Conservation (phyloP, 2,329 filamentous ascomycete genomes). For the Penicillium paneum region DNA sequence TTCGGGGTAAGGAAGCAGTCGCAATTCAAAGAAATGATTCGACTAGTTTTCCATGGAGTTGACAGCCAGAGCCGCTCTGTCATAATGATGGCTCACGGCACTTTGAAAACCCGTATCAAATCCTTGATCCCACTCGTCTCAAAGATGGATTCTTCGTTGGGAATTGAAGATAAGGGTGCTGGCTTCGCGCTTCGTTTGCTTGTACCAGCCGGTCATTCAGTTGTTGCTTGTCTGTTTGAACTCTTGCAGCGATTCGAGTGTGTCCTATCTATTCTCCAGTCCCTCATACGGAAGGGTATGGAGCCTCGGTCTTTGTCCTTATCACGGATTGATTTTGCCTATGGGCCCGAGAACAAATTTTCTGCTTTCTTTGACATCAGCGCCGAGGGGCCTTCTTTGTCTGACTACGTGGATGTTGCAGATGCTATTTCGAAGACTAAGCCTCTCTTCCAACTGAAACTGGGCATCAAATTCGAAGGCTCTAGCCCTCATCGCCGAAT, state of each 20-base stretch:
- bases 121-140: slow-evolving; percentile 26
- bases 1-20: slow-evolving; percentile 24
- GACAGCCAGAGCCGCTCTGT: slow-evolving; percentile 32
- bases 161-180: slow-evolving; percentile 33
- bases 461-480: slow-evolving; percentile 35
- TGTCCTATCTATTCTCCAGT: slow-evolving; percentile 35
- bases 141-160: slow-evolving; percentile 30
- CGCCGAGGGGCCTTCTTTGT: slow-evolving; percentile 19
- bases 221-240: slow-evolving; percentile 36
- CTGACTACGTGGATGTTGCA: slow-evolving; percentile 21
- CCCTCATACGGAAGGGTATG: slow-evolving; percentile 34
- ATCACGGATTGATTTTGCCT: slow-evolving; percentile 35
- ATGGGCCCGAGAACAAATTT: slow-evolving; percentile 30
- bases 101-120: slow-evolving; percentile 28
- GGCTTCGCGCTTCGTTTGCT: slow-evolving; percentile 41
- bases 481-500: slow-evolving; percentile 43
- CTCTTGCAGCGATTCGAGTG: slow-evolving; percentile 40
- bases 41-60: slow-evolving; percentile 39
- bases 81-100: slow-evolving; percentile 38
- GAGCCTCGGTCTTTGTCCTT: slow-evolving; percentile 33
- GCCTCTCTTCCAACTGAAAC: slow-evolving; percentile 27
- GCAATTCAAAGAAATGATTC: slow-evolving; percentile 35
- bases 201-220: slow-evolving; percentile 34
- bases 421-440: slow-evolving; percentile 22
- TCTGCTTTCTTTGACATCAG: slow-evolving; percentile 33